Evolutionary conservation across 805 yeast genomes (phyloP).

Genomic region (Candida ulmi): DNA sequence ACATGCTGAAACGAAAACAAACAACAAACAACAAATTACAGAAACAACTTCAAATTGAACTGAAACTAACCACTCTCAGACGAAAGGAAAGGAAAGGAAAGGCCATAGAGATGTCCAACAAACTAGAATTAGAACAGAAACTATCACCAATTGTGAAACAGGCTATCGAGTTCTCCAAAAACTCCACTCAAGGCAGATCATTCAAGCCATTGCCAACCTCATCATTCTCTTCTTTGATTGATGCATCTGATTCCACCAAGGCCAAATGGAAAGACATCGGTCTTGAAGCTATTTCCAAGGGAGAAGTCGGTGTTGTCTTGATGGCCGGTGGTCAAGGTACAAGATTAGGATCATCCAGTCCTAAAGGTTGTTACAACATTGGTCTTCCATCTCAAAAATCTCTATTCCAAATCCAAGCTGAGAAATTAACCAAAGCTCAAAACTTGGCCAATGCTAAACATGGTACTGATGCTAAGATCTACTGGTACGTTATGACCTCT

Average conservation of each 20-base stretch:
- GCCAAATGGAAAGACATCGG: constrained; percentile 39
- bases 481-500: constrained; percentile 95
- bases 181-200: constrained; percentile 22
- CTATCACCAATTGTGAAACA: constrained; percentile 21
- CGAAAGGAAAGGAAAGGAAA: too few species aligned
- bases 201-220: constrained; percentile 46
- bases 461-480: constrained; percentile 35
- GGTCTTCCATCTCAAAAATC: constrained; percentile 80
- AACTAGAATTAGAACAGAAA: constrained; percentile 13
- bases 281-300: constrained; percentile 55
- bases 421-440: constrained; percentile 65
- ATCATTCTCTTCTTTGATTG: constrained; percentile 43
- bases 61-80: too few species aligned
- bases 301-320: constrained; percentile 81
- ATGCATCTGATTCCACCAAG: constrained; percentile 19
- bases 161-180: constrained; percentile 38
- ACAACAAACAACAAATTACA: neutral
- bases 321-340: constrained; percentile 99
- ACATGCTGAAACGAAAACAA: neutral
- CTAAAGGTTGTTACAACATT: constrained; percentile 92
- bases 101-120: neutral
- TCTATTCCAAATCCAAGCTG: constrained; percentile 90
- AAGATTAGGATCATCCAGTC: constrained; percentile 80
- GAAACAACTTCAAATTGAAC: neutral
- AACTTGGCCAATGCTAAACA: constrained; percentile 37